Conservation (phyloP, 805 yeast genomes). For the Tetrapisispora phaffii region DNA sequence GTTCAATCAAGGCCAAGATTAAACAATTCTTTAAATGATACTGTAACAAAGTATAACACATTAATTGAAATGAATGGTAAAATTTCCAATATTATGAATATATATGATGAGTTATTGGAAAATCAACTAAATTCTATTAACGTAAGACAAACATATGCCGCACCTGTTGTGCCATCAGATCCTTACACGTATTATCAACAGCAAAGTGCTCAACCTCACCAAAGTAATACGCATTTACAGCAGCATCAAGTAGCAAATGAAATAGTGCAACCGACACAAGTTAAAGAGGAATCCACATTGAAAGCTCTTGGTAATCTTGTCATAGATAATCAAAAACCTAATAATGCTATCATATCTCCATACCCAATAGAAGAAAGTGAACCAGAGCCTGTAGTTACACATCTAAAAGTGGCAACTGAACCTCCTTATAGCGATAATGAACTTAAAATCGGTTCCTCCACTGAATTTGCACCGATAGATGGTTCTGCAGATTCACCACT, state of each 20-base stretch:
- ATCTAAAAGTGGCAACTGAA: not conserved
- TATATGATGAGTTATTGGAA: conserved; percentile 72
- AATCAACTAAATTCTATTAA: conserved; percentile 36
- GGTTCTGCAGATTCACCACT: not conserved
- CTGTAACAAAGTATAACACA: conserved; percentile 52
- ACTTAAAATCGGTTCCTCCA: not conserved
- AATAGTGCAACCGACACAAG: not conserved
- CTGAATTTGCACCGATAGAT: not conserved
- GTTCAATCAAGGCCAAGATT: conserved; percentile 59
- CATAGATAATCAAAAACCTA: not conserved
- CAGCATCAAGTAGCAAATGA: not conserved
- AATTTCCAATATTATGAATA: conserved; percentile 59
- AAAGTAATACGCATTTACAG: not conserved
- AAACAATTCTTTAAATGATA: conserved; percentile 46
- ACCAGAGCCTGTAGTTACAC: not conserved
- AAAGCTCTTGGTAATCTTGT: not conserved
- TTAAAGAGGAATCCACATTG: not conserved
- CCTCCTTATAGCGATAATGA: not conserved
- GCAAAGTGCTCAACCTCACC: conserved; percentile 2
- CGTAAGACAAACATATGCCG: conserved; percentile 23
- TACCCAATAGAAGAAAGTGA: conserved; percentile 19
- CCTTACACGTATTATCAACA: conserved; percentile 16
- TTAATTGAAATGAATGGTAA: conserved; percentile 69
- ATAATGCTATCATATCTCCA: conserved; percentile 16
- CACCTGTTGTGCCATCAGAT: conserved; percentile 21